Evolutionary conservation across 805 yeast species (phyloP), one percentile per base, ranked within the genome.

Genomic region (Schizosaccharomyces lindneri): DNA sequence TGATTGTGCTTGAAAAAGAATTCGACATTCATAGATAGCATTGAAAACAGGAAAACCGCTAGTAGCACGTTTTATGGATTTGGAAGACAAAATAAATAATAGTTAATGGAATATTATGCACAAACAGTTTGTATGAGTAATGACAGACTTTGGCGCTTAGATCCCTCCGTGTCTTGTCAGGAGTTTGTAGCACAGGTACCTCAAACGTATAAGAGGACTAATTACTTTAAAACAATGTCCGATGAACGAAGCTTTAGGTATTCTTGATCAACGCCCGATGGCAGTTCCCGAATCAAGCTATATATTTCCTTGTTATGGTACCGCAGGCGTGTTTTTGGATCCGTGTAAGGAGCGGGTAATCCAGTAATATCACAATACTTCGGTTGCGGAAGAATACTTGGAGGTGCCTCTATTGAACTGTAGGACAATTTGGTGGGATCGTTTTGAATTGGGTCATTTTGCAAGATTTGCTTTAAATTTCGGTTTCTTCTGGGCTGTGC

Each of bases 301-400:
- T 81, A 88, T 39, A 90, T 83, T 70, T 89, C 96, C 60, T 81
- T 81, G 69, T 89, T 83, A 71, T 85, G 81, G 70, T 81, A 89
- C 62, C 95, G 74, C 59, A 89, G 73, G 57, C 84, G 83, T 24
- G 82, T 76, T 4, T 66, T 61, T 0, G 90, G 90, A 17, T 83
- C 77, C 68, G 79, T 83, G 74, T 89, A 89, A 43, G 72, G 77
- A 0, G 88, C 89, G 60, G 80, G 82, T 24, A 89, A 73, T 0
- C 97, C 97, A 0, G 97, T 90, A 60, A 89, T 81, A 69, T 90
- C 97, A 70, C 97, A 89, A 71, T 87, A 88, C 63, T 81, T 83
- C 72, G 83, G 86, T 24, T 75, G 73, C 0, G 97, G 97, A 64
- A 74, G 79, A 65, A 88, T 71, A 1, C 90, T 83, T 0, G 97